Base-by-base conservation (phyloP, 352 stramenopile genomes). In the Globisporangium ultimum region DNA sequence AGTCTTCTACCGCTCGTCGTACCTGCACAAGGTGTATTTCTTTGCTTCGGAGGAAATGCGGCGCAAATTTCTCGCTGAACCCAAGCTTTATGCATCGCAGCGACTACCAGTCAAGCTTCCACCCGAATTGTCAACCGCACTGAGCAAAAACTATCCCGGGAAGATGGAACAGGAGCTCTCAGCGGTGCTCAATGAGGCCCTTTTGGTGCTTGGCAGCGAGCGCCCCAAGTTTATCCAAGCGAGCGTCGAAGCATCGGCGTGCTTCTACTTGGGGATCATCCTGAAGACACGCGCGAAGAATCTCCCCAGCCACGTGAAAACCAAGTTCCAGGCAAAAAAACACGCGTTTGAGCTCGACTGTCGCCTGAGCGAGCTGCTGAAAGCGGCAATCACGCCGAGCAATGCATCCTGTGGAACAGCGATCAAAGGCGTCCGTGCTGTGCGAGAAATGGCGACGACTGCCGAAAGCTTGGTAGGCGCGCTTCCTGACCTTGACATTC, bases 71-170 rank as follows among this genome's bases (percentile, higher is more conserved):
- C 63, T 87, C 40, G 24, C 28, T 3, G 61, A 88, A 28, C 82
- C 80, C 13, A 58, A 60, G 41, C 62, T 63, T n/a, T 89, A 71
- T 36, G 68, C 68, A 2, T 61, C 46, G 13, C 72, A 80, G 15
- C 73, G 72, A 18, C 49, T 91, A 36, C 80, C 82, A 6, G 71
- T 84, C 7, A 89, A 89, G 60, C 66, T 91, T 20, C 82, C 80
- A 22, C 82, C 80, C 1, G 71, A 88, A 36, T 60, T 91, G 7
- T 62, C 62, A 15, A 41, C 46, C 0, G 45, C 63, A 2, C 54
- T 89, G 1, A 58, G 66, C 15, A 84, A 81, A 48, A 83, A 72
- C 45, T 86, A 77, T 32, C 74, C 76, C 0, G 78, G 80, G 0
- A 72, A 78, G 28, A 50, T 88, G 48, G 82, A 91, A 60, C 82